phyloP scores from a whole-genome alignment of 345 rosid species.

The Camelina laxa region DNA sequence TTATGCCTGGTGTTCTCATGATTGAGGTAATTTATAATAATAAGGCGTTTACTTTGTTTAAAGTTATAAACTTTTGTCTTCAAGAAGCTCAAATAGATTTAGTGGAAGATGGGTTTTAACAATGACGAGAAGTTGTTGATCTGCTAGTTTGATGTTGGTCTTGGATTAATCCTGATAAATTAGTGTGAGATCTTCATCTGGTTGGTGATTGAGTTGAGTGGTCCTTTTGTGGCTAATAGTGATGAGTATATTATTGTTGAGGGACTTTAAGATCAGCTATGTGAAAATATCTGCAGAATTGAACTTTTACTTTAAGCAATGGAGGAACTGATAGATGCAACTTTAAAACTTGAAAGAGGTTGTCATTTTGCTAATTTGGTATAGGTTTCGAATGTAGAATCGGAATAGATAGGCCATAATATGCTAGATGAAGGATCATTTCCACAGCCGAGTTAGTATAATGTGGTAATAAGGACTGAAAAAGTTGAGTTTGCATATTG shows the following conservation, averaged over 20 bases:
- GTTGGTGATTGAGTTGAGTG: background rate
- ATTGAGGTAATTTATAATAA: slow-evolving; percentile 62
- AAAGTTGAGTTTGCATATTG: slow-evolving; percentile 1
- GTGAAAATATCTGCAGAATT: background rate
- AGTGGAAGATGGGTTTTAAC: slow-evolving; percentile 43
- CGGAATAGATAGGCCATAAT: background rate
- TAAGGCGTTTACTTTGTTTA: too few relatives aligned
- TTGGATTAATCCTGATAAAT: background rate
- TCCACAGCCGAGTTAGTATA: background rate
- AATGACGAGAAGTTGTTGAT: slow-evolving; percentile 45
- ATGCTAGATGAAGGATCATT: background rate
- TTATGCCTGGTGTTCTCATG: slow-evolving; percentile 99
- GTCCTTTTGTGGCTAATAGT: too few relatives aligned
- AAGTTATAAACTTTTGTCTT: slow-evolving; percentile 8
- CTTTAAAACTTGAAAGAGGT: background rate
- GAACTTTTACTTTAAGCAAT: too few relatives aligned
- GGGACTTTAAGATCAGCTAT: too few relatives aligned
- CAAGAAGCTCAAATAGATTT: background rate
- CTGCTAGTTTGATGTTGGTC: slow-evolving; percentile 60
- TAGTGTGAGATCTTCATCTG: background rate
- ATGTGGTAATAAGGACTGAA: background rate
- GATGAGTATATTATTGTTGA: background rate
- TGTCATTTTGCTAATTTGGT: background rate
- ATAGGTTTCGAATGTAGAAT: background rate
- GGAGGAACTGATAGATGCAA: background rate